A percentile compares a stretch with the other conserved stretches of the same genome.
These are phyloP conservation scores for Lactarius sp. DNA, from an alignment of 768 basidiomycete genomes.

Conservation along the genomic window DNA sequence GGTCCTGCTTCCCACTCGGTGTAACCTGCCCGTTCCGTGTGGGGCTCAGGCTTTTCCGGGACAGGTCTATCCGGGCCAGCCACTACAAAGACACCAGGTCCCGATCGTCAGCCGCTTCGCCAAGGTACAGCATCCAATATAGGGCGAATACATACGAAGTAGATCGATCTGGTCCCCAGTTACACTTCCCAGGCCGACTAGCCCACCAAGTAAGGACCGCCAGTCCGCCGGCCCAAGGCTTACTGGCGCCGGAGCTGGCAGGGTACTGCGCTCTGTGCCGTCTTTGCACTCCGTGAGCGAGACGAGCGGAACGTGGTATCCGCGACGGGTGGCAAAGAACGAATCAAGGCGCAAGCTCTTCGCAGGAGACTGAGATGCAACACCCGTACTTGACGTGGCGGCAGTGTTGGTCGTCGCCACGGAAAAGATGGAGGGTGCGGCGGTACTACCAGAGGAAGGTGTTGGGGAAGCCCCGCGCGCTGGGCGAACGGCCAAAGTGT, in stretches of 20 bases:
- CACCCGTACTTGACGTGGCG: neutral
- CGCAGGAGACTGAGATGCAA: constrained; percentile 29
- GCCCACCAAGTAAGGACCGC: constrained; percentile 46
- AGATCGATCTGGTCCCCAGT: constrained; percentile 58
- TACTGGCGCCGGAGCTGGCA: constrained; percentile 59
- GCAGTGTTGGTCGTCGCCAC: neutral
- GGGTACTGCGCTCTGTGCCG: constrained; percentile 30
- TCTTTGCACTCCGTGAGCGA: constrained; percentile 43
- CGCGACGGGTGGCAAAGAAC: constrained; percentile 52
- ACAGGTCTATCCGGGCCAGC: constrained; percentile 62
- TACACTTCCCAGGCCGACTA: constrained; percentile 37
- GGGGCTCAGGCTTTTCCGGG: constrained; percentile 33
- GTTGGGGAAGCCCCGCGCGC: constrained; percentile 26
- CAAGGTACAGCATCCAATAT: neutral
- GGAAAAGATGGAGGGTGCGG: constrained; percentile 1
- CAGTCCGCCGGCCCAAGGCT: constrained; percentile 51
- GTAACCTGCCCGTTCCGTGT: constrained; percentile 4
- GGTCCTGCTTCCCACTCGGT: constrained; percentile 16
- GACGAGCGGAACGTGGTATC: constrained; percentile 47
- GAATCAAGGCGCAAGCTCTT: constrained; percentile 47
- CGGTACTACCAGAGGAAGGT: constrained; percentile 30
- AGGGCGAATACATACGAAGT: constrained; percentile 40
- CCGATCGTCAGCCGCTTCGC: neutral
- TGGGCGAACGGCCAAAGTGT: neutral
- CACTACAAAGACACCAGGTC: constrained; percentile 37